These are phyloP conservation scores for Pseudocercospora eumusae DNA, from an alignment of 2,329 filamentous ascomycete genomes.

Conservation along the genomic window DNA sequence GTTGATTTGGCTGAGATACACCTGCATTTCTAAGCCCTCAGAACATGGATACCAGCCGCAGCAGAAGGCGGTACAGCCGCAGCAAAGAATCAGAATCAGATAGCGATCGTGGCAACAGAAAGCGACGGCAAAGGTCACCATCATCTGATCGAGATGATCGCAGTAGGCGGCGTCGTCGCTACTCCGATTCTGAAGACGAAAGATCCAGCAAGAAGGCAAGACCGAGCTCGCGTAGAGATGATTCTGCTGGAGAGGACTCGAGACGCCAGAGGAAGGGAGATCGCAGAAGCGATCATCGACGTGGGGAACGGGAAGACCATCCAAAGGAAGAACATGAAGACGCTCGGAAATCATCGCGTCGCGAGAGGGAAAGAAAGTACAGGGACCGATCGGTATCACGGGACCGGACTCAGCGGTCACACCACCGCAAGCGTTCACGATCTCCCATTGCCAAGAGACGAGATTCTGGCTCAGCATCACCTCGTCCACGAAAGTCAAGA, in stretches of 20 bases:
- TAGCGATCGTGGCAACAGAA: slow-evolving; percentile 5
- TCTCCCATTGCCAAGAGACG: slow-evolving; percentile 40
- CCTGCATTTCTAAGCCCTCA: neutral
- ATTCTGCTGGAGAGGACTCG: slow-evolving; percentile 13
- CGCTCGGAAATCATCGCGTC: slow-evolving; percentile 15
- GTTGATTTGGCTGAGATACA: neutral
- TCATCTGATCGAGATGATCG: slow-evolving; percentile 13
- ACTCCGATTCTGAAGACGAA: slow-evolving; percentile 1
- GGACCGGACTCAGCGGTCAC: slow-evolving; percentile 26
- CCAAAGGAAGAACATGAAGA: slow-evolving; percentile 18
- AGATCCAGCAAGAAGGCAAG: neutral
- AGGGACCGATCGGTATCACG: slow-evolving; percentile 31
- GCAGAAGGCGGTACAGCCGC: slow-evolving; percentile 4
- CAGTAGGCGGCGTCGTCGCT: slow-evolving; percentile 12
- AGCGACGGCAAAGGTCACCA: slow-evolving; percentile 16
- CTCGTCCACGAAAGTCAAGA: slow-evolving; percentile 46
- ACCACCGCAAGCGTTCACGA: slow-evolving; percentile 29
- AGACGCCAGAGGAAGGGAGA: slow-evolving; percentile 15
- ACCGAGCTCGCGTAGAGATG: neutral
- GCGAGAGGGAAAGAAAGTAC: slow-evolving; percentile 22
- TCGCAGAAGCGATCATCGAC: slow-evolving; percentile 12
- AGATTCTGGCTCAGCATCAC: slow-evolving; percentile 42
- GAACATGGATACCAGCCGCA: slow-evolving; percentile 7
- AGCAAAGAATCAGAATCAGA: slow-evolving; percentile 5
- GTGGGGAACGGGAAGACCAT: slow-evolving; percentile 20